A percentile compares a stretch with the other conserved stretches of the same genome.
These are phyloP conservation scores for Phytophthora meadii DNA, from an alignment of 352 stramenopile genomes.

Conservation along the genomic window DNA sequence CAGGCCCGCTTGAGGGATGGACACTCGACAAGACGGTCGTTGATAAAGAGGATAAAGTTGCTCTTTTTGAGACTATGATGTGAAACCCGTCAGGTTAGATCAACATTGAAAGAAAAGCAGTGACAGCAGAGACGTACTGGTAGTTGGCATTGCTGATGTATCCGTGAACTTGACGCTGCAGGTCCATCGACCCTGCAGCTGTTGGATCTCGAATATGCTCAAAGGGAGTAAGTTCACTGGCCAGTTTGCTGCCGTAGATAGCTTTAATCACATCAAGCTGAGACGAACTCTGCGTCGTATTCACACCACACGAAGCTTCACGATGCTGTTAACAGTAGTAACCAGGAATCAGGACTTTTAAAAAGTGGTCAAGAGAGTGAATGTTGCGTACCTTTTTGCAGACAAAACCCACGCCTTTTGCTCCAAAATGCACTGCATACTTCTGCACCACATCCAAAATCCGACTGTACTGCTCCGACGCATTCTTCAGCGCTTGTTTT, in stretches of 20 bases:
- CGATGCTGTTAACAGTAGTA: slow-evolving; percentile 53
- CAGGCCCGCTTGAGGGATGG: slow-evolving; percentile 91
- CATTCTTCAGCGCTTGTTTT: slow-evolving; percentile 92
- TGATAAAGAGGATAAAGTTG: slow-evolving; percentile 97
- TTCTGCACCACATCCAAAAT: slow-evolving; percentile 96
- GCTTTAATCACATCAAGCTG: slow-evolving; percentile 79
- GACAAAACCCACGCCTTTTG: slow-evolving; percentile 92
- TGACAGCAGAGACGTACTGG: slow-evolving; percentile 51
- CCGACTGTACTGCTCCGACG: slow-evolving; percentile 93
- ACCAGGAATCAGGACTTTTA: background rate
- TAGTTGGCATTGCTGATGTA: slow-evolving; percentile 92
- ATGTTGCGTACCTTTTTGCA: slow-evolving; percentile 88
- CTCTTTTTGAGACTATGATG: slow-evolving; percentile 74
- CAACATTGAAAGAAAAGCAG: background rate
- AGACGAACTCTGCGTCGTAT: slow-evolving; percentile 66
- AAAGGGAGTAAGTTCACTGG: slow-evolving; percentile 66
- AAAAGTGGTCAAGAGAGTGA: too few relatives aligned
- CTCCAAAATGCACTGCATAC: slow-evolving; percentile 95
- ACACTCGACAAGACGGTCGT: slow-evolving; percentile 96
- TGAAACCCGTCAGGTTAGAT: background rate
- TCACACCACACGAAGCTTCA: slow-evolving; percentile 81
- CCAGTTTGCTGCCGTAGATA: slow-evolving; percentile 79
- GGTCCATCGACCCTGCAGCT: slow-evolving; percentile 46
- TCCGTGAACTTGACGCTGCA: slow-evolving; percentile 46
- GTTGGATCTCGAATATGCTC: slow-evolving; percentile 39